Percentiles rank a stretch among this genome's conserved stretches.
Evolutionary conservation across 306 rosid genomes (phyloP).

Genomic region (Neltuma alba): DNA sequence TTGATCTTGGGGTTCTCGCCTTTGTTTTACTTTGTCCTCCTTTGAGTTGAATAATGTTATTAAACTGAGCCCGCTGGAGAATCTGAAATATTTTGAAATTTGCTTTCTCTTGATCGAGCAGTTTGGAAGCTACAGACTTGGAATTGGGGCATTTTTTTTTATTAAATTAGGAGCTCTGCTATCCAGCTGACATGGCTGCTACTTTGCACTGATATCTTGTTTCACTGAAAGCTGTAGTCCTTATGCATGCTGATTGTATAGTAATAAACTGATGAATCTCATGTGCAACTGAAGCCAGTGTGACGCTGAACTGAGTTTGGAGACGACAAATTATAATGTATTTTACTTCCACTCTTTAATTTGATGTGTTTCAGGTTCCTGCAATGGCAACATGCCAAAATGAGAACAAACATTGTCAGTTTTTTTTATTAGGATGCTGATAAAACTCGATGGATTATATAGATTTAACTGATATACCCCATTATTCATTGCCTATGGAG

Average conservation of each 20-base stretch:
- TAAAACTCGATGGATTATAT: slow-evolving; percentile 17
- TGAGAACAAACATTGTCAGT: neutral
- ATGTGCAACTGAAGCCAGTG: neutral
- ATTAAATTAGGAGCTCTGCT: neutral
- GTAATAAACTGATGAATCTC: neutral
- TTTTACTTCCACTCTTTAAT: neutral
- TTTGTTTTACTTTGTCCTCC: neutral
- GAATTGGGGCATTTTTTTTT: neutral
- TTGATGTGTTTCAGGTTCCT: neutral
- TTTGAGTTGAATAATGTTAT: neutral
- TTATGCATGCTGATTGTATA: slow-evolving; percentile 6
- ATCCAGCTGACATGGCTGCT: neutral
- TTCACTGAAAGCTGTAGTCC: neutral
- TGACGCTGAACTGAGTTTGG: slow-evolving; percentile 10
- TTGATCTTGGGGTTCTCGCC: neutral
- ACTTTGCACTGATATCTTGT: neutral
- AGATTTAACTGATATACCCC: neutral
- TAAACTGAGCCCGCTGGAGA: neutral
- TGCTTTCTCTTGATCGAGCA: neutral
- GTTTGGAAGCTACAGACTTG: neutral
- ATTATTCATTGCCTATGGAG: neutral
- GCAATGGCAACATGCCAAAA: neutral
- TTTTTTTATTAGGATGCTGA: neutral
- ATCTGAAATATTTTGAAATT: neutral
- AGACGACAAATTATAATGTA: neutral